Base-by-base conservation (phyloP, 441 rosid species). In the Jatropha multifida region DNA sequence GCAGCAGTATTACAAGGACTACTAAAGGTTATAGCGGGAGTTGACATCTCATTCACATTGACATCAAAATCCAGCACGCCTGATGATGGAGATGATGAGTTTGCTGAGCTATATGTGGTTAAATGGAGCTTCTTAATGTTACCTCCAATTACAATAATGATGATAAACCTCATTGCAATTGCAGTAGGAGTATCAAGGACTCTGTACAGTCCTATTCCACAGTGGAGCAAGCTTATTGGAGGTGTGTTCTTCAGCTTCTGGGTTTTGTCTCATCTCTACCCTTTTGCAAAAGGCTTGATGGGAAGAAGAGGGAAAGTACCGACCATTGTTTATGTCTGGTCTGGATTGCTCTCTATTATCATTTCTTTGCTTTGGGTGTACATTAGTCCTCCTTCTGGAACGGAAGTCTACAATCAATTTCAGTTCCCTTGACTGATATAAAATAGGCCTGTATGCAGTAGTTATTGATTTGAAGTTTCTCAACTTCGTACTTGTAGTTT, bases 191-290 rank as follows among this genome's bases (percentile, higher is more conserved):
- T 81, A 42, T 76, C 87, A 18, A 83, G 93, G 80, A 89, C 92
- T 88, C 40, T 91, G 69, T 91, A 89, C 79, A 89, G 89, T 74
- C 68, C 84, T 1, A 82, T 74, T 65, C 93, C 96, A 4, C 83
- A 89, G 60, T 91, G 93, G 93, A 91, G 92, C 83, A 86, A 77
- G 77, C 84, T 91, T 40, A n/a, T 88, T 5, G 96, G 96, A 56
- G 96, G 96, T 12, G 90, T 86, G 71, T 89, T 89, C 81, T 91
- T 91, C 85, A 88, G 93, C 83, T 83, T 91, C 74, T 91, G 96
- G 93, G 93, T 89, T 20, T 49, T 89, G 62, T 85, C 87, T 60
- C 96, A 91, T 80, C 86, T 91, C 26, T 87, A 84, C 81, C 92
- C 93, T 3, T 91, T 89, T 59, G 91, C 91, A 0, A 89, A 88